A percentile compares a stretch with the other conserved stretches of the same genome.
phyloP scores from a whole-genome alignment of 164 flowering plant species.

The Tetrastigma voinierianum region DNA sequence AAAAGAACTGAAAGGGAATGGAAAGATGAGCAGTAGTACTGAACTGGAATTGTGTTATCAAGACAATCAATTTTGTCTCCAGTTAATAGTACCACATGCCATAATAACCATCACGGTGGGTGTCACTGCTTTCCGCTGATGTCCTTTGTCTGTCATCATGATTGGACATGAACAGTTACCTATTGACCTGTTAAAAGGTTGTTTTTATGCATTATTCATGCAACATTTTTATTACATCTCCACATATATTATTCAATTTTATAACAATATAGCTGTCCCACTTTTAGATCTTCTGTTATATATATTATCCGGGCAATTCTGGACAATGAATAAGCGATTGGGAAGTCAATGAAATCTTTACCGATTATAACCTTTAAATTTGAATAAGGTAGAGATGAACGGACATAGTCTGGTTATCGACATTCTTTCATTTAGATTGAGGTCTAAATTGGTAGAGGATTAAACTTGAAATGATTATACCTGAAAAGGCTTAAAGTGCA shows the following conservation, averaged over 20 bases:
- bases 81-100: background rate
- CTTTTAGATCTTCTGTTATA: background rate
- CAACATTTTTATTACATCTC: background rate
- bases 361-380: no score
- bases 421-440: no score
- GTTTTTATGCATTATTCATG: background rate
- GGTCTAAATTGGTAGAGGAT: no score
- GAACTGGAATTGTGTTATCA: background rate
- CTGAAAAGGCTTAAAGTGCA: no score
- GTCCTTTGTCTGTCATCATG: conserved; percentile 5
- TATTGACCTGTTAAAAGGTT: background rate
- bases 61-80: background rate
- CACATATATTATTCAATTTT: background rate
- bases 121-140: background rate
- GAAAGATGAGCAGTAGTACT: background rate
- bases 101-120: background rate
- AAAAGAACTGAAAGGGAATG: background rate
- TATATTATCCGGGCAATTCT: no score
- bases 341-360: no score
- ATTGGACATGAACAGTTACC: background rate
- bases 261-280: background rate
- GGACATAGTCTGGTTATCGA: no score
- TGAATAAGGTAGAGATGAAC: no score
- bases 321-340: no score
- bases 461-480: no score